phyloP scores from a whole-genome alignment of 1,139 yeast species.

The Hemisphaericaspora xylofermentans region DNA sequence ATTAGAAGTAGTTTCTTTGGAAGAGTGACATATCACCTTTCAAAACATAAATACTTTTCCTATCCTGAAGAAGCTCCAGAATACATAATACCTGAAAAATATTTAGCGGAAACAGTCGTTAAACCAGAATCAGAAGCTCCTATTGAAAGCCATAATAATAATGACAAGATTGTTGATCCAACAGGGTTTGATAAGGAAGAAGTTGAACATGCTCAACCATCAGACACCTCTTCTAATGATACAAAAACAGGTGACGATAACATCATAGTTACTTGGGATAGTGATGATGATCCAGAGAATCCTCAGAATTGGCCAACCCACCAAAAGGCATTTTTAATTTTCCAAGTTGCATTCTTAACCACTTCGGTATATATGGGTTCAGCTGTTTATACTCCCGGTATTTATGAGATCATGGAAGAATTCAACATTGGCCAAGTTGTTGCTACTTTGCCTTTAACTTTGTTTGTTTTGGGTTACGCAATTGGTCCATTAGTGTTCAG shows the following conservation, averaged over 20 bases:
- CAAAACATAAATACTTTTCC: slow-evolving; percentile 24
- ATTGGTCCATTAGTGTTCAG: slow-evolving; percentile 54
- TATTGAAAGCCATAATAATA: neutral
- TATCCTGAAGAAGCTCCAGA: slow-evolving; percentile 30
- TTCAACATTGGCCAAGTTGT: slow-evolving; percentile 44
- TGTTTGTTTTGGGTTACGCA: slow-evolving; percentile 54
- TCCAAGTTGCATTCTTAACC: slow-evolving; percentile 24
- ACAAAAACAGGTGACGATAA: slow-evolving; percentile 4
- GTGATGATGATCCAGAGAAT: slow-evolving; percentile 30
- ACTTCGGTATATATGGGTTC: slow-evolving; percentile 28
- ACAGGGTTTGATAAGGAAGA: slow-evolving; percentile 6
- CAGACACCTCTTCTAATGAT: slow-evolving; percentile 1
- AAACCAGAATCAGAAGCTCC: neutral
- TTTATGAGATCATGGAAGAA: slow-evolving; percentile 36
- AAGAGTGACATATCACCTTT: slow-evolving; percentile 25
- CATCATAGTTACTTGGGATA: slow-evolving; percentile 25
- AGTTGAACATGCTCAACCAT: slow-evolving; percentile 2
- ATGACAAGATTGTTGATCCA: slow-evolving; percentile 1
- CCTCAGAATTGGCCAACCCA: slow-evolving; percentile 30
- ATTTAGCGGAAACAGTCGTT: slow-evolving; percentile 14
- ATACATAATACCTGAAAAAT: slow-evolving; percentile 33
- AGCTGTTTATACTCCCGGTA: slow-evolving; percentile 31
- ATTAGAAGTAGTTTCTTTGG: slow-evolving; percentile 33
- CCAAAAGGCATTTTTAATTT: slow-evolving; percentile 20
- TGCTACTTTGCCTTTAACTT: slow-evolving; percentile 43